Evolutionary conservation across 1,139 yeast species (phyloP), one percentile per base, ranked within the genome.

Genomic region (Lodderomyces theae): DNA sequence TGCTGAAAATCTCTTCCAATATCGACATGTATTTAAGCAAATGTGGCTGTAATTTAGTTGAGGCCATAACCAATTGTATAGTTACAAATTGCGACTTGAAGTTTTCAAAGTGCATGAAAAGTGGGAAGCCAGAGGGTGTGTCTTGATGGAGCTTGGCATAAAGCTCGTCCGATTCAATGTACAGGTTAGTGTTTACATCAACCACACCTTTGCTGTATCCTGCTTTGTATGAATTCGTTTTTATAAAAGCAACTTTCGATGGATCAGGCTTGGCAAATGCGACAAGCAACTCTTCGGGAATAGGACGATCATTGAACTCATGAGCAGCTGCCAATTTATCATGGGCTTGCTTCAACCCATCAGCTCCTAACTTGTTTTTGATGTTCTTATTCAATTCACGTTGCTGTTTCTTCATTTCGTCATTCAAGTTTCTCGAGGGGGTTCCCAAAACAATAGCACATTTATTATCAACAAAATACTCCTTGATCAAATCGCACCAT

Each of bases 31-130:
- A 84, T 7, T 88, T 83, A 40, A 89, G 66, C 21, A 83, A 64
- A 2, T 66, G 60, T 29, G 75, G 71, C 25, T 82, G 80, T 3
- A 89, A 69, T n/a, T 62, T 69, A 7, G 76, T 67, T 0, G 95
- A 77, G 1, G 94, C 80, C 54, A 86, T 61, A 26, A 85, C 64
- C 26, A 88, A 58, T 46, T 80, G 77, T 17, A 88, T 70, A n/a
- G 86, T 80, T 18, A 87, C 79, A 58, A 92, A 92, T 54, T 86
- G 82, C 1, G 97, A 86, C 42, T 80, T 76, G 57, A 79, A 85
- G 47, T 83, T 79, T 61, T 92, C 97, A 52, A 86, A 76, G 56
- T 89, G 95, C 41, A 89, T 61, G 48, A 80, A 82, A 31, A 89
- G 60, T 6, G 95, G 90, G 49, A 83, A 74, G 29, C 72, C 65